Evolutionary conservation across 805 yeast genomes (phyloP).

Genomic region (Candida nemodendra): DNA sequence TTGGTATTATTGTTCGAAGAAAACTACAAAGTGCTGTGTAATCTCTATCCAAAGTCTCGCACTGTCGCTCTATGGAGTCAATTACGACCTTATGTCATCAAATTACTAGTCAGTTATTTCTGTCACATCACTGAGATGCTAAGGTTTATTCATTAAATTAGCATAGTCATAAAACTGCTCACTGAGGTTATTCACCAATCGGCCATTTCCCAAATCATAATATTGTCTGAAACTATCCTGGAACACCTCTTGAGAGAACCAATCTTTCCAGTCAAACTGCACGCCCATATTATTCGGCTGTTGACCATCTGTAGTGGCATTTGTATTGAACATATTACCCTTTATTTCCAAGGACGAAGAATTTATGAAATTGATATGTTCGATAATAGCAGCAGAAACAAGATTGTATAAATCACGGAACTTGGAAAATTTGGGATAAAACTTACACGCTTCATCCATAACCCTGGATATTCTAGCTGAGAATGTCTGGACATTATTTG

Average conservation of each 20-base stretch:
- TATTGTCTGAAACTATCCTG: conserved; percentile 23
- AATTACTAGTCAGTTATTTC: no score
- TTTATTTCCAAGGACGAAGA: conserved; percentile 3
- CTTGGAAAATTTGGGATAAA: conserved; percentile 17
- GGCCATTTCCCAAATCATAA: conserved; percentile 18
- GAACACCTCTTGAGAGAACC: conserved; percentile 26
- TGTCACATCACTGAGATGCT: background rate
- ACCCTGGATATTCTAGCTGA: conserved; percentile 12
- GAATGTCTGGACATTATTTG: conserved; percentile 14
- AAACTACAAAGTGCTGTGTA: no score
- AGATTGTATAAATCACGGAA: conserved; percentile 19
- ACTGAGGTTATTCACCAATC: conserved; percentile 11
- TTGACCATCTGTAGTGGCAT: background rate
- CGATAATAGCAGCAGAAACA: conserved; percentile 20
- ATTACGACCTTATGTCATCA: no score
- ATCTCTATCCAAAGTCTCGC: no score
- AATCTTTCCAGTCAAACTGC: conserved; percentile 25
- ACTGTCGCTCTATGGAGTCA: no score
- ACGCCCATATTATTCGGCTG: background rate
- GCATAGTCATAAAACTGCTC: conserved; percentile 13
- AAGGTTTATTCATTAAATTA: background rate
- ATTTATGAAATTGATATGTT: conserved; percentile 12
- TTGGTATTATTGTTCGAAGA: no score
- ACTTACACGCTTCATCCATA: conserved; percentile 18
- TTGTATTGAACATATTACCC: background rate